Percentiles rank a stretch among this genome's conserved stretches.
Conservation (phyloP, 2,329 filamentous ascomycete genomes). For the Dothideomycetidae sp. region DNA sequence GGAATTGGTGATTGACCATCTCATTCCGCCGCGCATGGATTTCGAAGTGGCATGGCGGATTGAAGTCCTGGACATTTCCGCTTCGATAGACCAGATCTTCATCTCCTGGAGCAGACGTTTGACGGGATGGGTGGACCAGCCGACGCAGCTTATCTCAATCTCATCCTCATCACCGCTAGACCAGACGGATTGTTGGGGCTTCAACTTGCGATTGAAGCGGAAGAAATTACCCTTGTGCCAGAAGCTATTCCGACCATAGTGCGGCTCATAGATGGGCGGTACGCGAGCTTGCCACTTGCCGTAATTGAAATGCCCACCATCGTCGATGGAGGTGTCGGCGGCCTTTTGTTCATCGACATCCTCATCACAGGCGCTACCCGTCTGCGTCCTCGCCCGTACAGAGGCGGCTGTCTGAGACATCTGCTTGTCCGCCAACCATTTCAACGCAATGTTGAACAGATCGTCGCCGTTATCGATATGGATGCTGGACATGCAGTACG, state of each 20-base stretch:
- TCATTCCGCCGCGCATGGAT: constrained; percentile 23
- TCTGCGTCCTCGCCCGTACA: constrained; percentile 28
- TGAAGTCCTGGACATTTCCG: constrained; percentile 30
- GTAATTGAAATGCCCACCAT: constrained; percentile 35
- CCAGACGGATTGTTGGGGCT: constrained; percentile 18
- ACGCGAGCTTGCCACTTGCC: constrained; percentile 34
- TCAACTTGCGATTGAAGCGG: constrained; percentile 27
- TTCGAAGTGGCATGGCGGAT: constrained; percentile 33
- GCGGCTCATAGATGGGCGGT: constrained; percentile 36
- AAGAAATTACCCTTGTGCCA: constrained; percentile 30
- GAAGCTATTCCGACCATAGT: constrained; percentile 32
- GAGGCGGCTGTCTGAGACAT: constrained; percentile 25
- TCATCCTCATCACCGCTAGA: constrained; percentile 25
- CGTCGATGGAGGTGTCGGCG: constrained; percentile 21
- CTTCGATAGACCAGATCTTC: constrained; percentile 30
- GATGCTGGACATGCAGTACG: constrained; percentile 30
- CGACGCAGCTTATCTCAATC: constrained; percentile 33
- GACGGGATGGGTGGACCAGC: constrained; percentile 34
- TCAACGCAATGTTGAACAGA: constrained; percentile 29
- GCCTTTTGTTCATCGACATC: constrained; percentile 20
- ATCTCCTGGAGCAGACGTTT: constrained; percentile 32
- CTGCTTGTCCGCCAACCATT: constrained; percentile 30
- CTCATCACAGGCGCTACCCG: constrained; percentile 22
- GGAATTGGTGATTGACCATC: constrained; percentile 30
- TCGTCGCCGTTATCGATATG: constrained; percentile 32